Evolutionary conservation across 805 yeast species (phyloP), one percentile per base, ranked within the genome.

Genomic region (Yarrowia yakushimensis): DNA sequence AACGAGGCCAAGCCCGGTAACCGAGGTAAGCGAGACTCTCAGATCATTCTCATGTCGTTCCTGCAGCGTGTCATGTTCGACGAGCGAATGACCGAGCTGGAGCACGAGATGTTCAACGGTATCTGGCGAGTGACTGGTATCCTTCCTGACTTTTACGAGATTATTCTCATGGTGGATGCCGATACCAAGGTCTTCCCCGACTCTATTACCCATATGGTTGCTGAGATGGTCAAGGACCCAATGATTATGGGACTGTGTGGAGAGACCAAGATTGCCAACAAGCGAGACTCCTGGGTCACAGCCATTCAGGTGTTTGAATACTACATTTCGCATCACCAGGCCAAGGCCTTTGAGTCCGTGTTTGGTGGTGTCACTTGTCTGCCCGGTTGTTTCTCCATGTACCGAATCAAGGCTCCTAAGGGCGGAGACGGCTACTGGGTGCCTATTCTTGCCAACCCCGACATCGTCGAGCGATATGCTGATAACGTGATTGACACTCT

Each of bases 21-120:
- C 73, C 84, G 97, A 79, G 97, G 97, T 76, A 92, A 92, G 74
- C 87, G 97, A 77, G 97, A 92, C 72, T 89, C 97, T 23, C 97
- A 92, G 74, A 86, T 92, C 63, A 85, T 92, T 66, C 77, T 92
- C 69, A 92, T 92, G 97, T 83, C 93, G 0, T 91, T 91, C 73
- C 80, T 92, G 68, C 97, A 91, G 75, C 86, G 85, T 70, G 83
- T 91, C 12, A 87, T 91, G 66, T 90, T 90, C 74, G 92, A 90
- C 73, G 97, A 92, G 74, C 85, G 97, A 79, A 92, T 92, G 97
- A 87, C 97, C 0, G 88, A 86, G 66, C 81, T 92, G 64, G 97
- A 92, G 69, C 89, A 82, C 69, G 96, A 88, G 71, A 79, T 92
- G 68, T 75, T 90, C 70, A 80, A 80, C 59, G 82, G 82, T 34